Conservation (phyloP, 805 yeast species). For the Candida stauntonica region DNA sequence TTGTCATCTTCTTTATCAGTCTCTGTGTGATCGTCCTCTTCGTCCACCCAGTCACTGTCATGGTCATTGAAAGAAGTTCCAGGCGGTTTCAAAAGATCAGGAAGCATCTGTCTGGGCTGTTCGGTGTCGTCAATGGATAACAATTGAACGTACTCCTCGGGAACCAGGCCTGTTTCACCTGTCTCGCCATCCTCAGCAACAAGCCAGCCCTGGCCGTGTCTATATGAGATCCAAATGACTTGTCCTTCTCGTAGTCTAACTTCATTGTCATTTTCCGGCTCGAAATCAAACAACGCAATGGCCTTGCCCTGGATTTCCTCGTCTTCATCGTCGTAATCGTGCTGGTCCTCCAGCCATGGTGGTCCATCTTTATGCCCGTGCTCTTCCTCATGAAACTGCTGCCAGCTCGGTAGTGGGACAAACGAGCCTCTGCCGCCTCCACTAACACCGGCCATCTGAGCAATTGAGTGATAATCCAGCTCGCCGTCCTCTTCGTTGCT, state of each 20-base stretch:
- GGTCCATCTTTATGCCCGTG: conserved; percentile 2
- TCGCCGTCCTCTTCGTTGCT: conserved; percentile 20
- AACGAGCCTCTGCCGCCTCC: conserved; percentile 14
- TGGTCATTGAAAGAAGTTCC: conserved; percentile 2
- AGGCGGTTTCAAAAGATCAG: background rate
- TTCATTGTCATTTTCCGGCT: conserved; percentile 93
- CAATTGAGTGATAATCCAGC: conserved; percentile 13
- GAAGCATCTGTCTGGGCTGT: conserved; percentile 6
- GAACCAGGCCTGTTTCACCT: conserved; percentile 87
- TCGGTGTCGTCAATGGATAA: conserved; percentile 12
- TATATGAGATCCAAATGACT: conserved; percentile 74
- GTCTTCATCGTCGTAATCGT: conserved; percentile 20
- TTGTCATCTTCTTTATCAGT: conserved; percentile 29
- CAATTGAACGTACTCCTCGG: conserved; percentile 85
- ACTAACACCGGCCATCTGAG: background rate
- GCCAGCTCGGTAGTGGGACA: conserved; percentile 16
- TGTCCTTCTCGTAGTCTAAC: conserved; percentile 76
- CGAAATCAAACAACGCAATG: conserved; percentile 82
- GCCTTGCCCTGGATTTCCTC: conserved; percentile 58
- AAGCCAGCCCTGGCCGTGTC: conserved; percentile 98
- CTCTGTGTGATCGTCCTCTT: conserved; percentile 20
- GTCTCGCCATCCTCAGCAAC: conserved; percentile 77
- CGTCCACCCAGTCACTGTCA: conserved; percentile 26
- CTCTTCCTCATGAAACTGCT: background rate
- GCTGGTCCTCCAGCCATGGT: conserved; percentile 8